Evolutionary conservation across 441 rosid species (phyloP), one percentile per base, ranked within the genome.

Genomic region (Euphorbia celastroides): DNA sequence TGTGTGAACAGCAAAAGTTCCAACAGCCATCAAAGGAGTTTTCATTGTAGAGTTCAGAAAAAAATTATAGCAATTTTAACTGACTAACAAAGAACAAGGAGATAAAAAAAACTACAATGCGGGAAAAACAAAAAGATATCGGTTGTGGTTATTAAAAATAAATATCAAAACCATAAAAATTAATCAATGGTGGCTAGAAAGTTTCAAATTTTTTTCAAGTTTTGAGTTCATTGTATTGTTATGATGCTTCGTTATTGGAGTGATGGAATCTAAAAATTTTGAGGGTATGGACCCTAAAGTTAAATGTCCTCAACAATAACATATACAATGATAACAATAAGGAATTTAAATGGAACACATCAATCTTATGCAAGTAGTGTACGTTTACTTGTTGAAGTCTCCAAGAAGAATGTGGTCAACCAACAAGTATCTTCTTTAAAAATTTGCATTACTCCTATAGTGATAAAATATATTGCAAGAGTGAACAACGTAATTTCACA

Each of bases 1-100:
- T 93, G 86, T 65, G 74, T 16, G 59, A 54, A 31, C 36, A 54
- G 62, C 63, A 58, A 44, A 61, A 72, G 42, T n/a, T 67, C 14
- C 51, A 17, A 63, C 59, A 67, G 46, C 38, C 54, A 38, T 54
- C 62, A 66, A 67, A 50, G 27, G 20, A 36, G 14, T 46, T 66
- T 13, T 48, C 27, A 32, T 2, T 14, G 0, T 11, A 32, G 31
- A 9, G 25, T 19, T 34, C 27, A 28, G 42, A 31, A 64, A 30
- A 36, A 36, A 2, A 5, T 52, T 19, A 57, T 4, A 31, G 44
- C 26, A 30, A 22, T 25, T 61, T 51, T 72, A 67, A 42, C 60
- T n/a, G 44, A 6, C 41, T 20, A 19, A 54, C 16, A 11, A 62
- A 26, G 46, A 5, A 2, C 25, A 56, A 48, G 48, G 51, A 60